These are phyloP conservation scores for Rhipidocladum racemiflorum DNA, from an alignment of 176 grass and related monocot species.

Conservation along the genomic window DNA sequence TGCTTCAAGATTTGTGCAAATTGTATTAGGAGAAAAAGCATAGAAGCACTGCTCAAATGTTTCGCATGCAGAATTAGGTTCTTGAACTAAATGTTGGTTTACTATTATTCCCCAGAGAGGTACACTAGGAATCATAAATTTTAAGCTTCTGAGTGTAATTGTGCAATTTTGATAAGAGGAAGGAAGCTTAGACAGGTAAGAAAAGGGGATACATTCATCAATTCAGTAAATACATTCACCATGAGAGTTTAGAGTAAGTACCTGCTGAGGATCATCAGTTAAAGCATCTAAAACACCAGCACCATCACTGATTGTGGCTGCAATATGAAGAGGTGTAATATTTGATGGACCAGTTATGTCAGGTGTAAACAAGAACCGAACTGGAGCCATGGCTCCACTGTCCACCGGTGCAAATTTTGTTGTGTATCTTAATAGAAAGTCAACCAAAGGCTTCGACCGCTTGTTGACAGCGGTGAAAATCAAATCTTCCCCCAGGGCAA, in stretches of 20 bases:
- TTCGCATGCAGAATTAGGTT: background rate
- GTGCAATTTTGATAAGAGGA: background rate
- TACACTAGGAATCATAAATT: background rate
- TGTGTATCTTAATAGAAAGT: constrained; percentile 59
- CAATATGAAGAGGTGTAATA: constrained; percentile 74
- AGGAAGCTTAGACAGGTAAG: background rate
- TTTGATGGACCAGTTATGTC: constrained; percentile 44
- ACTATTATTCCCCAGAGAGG: background rate
- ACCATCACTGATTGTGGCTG: constrained; percentile 49
- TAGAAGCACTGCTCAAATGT: no score
- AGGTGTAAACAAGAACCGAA: constrained; percentile 59
- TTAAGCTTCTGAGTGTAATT: background rate
- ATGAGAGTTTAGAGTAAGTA: constrained; percentile 27
- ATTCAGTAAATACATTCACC: background rate
- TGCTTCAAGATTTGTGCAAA: no score
- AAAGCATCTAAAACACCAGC: constrained; percentile 66
- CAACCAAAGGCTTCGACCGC: constrained; percentile 56
- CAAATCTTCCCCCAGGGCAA: constrained; percentile 42
- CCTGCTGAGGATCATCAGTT: constrained; percentile 72
- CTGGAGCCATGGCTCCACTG: background rate
- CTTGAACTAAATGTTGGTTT: background rate
- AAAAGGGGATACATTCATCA: background rate
- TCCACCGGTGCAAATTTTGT: background rate
- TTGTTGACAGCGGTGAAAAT: constrained; percentile 46
- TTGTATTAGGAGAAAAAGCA: no score